A percentile compares a stretch with the other conserved stretches of the same genome.
Conservation (phyloP, 176 grass and related monocot species). For the Musa schizocarpa region DNA sequence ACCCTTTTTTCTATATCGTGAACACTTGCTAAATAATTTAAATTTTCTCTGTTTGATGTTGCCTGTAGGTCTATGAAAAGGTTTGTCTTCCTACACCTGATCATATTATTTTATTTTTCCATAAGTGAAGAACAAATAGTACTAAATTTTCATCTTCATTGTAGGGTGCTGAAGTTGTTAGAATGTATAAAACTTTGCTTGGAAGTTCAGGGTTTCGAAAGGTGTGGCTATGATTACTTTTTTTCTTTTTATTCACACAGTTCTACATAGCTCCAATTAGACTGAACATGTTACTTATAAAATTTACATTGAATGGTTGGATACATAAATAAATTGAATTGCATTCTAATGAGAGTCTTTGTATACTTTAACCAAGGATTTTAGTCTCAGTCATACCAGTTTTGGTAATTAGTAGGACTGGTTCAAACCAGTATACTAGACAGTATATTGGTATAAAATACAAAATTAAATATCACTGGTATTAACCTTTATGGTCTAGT, state of each 20-base stretch:
- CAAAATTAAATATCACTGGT: too few species aligned
- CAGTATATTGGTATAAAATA: too few species aligned
- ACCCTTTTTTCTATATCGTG: constrained; percentile 13
- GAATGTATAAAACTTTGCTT: constrained; percentile 99
- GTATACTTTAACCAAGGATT: too few species aligned
- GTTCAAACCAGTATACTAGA: too few species aligned
- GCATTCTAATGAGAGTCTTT: too few species aligned
- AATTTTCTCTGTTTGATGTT: constrained; percentile 14
- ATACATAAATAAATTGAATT: background rate
- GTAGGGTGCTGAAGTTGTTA: constrained; percentile 97
- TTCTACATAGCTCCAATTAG: background rate
- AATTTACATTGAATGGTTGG: background rate
- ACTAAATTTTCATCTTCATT: constrained; percentile 26
- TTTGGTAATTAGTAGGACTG: too few species aligned
- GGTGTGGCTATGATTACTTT: constrained; percentile 26
- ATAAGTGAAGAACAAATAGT: constrained; percentile 16
- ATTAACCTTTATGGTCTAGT: too few species aligned
- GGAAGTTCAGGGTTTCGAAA: constrained; percentile 81
- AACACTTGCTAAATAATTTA: constrained; percentile 19
- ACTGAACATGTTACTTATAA: background rate
- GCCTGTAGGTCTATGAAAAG: constrained; percentile 93
- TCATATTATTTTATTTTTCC: constrained; percentile 17
- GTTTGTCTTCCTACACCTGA: constrained; percentile 24
- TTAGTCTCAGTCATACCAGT: too few species aligned
- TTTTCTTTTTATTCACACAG: background rate